Evolutionary conservation across 2,329 filamentous ascomycete genomes (phyloP), one percentile per base, ranked within the genome.

Genomic region (Phyllosticta citribraziliensis): DNA sequence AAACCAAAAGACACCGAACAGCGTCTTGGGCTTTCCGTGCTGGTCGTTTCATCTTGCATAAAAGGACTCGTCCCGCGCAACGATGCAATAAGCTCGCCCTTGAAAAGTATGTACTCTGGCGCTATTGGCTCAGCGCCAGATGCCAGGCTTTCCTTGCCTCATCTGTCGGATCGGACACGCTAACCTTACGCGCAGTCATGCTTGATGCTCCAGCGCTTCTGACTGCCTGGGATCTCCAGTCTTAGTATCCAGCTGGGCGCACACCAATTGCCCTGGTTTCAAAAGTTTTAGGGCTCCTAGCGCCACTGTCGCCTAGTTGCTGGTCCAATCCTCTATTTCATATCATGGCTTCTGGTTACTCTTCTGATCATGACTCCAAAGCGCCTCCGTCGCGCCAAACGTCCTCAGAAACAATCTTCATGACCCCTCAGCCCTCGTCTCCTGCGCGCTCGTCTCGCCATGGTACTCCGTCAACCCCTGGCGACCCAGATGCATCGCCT

Each of bases 381-480:
- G 55, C 67, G 61, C 59, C 70, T 65, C 79, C 83, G 67, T 78
- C 83, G 55, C 78, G 91, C 62, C 87, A 90, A 30, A 87, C 88
- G 40, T 86, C 89, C 11, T 81, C 82, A 40, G 85, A 88, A 65
- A 88, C 88, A 25, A 87, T 88, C 20, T 89, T 89, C 68, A 82
- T 87, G 67, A 87, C 86, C 8, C 84, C 86, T 53, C 60, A 71
- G 64, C 62, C 68, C 65, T 74, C 76, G 14, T 69, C 78, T 57
- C 92, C 90, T 25, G 82, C 85, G 67, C 79, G 82, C 55, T 80
- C 78, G 56, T 89, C 88, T 9, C 82, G 84, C 62, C 83, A 87
- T 59, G 79, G 80, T 63, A 75, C 74, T 11, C 71, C 73, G 20
- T 57, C 56, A 14, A 57, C 60, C n/a, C 2, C 24, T 9, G 55